phyloP scores from a whole-genome alignment of 1,284 basidiomycete species.

The Marasmius sp. region DNA sequence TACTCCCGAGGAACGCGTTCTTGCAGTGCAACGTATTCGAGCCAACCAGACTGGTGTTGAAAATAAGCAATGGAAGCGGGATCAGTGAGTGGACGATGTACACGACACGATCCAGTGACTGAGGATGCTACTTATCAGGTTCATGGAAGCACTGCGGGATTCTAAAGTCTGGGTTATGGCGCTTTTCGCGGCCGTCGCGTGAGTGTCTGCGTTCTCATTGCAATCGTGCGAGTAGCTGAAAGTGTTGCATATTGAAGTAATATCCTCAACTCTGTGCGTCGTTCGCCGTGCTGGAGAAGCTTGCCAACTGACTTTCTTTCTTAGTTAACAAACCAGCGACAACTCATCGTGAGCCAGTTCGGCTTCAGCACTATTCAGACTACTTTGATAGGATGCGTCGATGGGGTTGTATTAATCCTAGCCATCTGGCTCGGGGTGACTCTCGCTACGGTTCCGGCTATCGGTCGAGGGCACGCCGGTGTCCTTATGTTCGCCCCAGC shows the following conservation, averaged over 20 bases:
- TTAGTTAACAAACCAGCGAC: slow-evolving; percentile 75
- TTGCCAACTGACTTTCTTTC: slow-evolving; percentile 50
- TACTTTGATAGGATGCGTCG: slow-evolving; percentile 74
- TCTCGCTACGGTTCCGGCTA: slow-evolving; percentile 48
- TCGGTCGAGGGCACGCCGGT: slow-evolving; percentile 63
- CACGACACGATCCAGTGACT: neutral
- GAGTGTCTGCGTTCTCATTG: neutral
- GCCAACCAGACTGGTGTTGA: slow-evolving; percentile 74
- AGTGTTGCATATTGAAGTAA: slow-evolving; percentile 33
- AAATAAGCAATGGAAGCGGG: slow-evolving; percentile 76
- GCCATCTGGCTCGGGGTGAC: slow-evolving; percentile 61
- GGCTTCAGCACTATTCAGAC: slow-evolving; percentile 73
- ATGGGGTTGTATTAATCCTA: slow-evolving; percentile 70
- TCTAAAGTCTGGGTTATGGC: slow-evolving; percentile 14
- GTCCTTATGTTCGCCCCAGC: slow-evolving; percentile 67
- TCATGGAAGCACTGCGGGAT: slow-evolving; percentile 11
- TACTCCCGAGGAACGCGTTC: slow-evolving; percentile 62
- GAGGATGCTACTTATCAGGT: slow-evolving; percentile 9
- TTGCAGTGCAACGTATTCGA: slow-evolving; percentile 66
- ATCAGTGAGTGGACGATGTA: slow-evolving; percentile 52
- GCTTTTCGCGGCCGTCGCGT: slow-evolving; percentile 11
- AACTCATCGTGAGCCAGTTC: slow-evolving; percentile 72
- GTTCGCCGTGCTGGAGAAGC: too few relatives aligned
- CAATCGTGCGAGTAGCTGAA: neutral
- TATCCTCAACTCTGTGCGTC: slow-evolving; percentile 45